Base-by-base conservation (phyloP, 176 grass and related monocot species). In the Secale cereale region DNA sequence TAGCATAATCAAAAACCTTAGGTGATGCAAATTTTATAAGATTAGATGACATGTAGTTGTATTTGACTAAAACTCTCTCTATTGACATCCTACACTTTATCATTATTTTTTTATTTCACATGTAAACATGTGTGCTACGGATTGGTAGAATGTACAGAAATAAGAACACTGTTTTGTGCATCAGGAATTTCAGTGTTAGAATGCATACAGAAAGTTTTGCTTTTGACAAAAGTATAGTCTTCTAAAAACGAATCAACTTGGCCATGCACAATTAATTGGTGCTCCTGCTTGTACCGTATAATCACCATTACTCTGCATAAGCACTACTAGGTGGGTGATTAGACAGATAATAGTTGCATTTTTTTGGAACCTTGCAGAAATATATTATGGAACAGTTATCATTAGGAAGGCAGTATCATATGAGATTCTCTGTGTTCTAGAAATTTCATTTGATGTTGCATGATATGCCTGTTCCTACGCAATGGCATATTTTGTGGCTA, bases 401-500 rank as follows among this genome's bases (percentile, higher is more conserved):
- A 50, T 46, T 63, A 57, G 31, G 63, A 78, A 28, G 74, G 59
- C 3, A 6, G 70, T 67, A 68, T 67, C 20, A 80, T 60, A 81
- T 74, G 76, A 59, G 27, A 75, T 85, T 29, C 43, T 75, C 5
- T 33, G 40, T 74, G 41, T 80, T 28, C 48, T 45, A 65, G 56
- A 80, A 83, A 78, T 67, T 85, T 59, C 31, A 65, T 84, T 65
- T 41, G 39, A 17, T 22, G 69, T 28, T 59, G 59, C 14, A 72
- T 88, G 14, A 84, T 76, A 37, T 46, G 16, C 46, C 19, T 67
- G 7, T 59, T 16, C 74, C 4, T 40, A 56, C 5, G 40, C 56
- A 29, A 12, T 70, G 72, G 12, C 45, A 10, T 75, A 9, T 46
- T 73, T 46, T 73, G 37, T 17, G 31, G 26, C 57, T 75, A 45